A percentile compares a stretch with the other conserved stretches of the same genome.
These are phyloP conservation scores for Plasmodium malariae DNA, from an alignment of 169 alveolate species.

Conservation along the genomic window DNA sequence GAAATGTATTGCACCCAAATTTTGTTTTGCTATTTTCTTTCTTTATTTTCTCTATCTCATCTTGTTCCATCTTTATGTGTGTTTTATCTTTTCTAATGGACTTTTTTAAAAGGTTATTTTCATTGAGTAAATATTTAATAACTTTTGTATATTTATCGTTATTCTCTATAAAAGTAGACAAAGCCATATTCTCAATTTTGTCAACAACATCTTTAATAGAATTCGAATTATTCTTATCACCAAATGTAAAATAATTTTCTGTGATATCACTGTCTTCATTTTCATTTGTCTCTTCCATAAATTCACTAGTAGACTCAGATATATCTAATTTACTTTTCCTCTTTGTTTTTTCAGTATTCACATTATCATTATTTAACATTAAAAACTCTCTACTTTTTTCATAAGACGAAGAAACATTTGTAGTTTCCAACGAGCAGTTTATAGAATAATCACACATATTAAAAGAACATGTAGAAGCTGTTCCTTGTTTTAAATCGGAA, in stretches of 20 bases:
- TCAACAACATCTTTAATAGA: slow-evolving; percentile 38
- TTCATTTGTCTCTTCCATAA: slow-evolving; percentile 7
- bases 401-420: slow-evolving; percentile 45
- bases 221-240: slow-evolving; percentile 20
- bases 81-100: slow-evolving; percentile 34
- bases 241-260: not conserved
- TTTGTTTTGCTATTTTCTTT: not conserved
- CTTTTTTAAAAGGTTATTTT: slow-evolving; percentile 55
- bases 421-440: slow-evolving; percentile 47
- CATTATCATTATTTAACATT: not conserved
- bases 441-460: slow-evolving; percentile 53
- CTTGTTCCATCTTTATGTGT: slow-evolving; percentile 4
- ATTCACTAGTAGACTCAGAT: not conserved
- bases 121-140: slow-evolving; percentile 59
- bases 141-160: slow-evolving; percentile 62
- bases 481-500: slow-evolving; percentile 52
- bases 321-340: not conserved
- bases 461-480: slow-evolving; percentile 64
- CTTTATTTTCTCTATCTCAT: not conserved
- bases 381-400: slow-evolving; percentile 42
- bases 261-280: not conserved
- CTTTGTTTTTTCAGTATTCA: not conserved
- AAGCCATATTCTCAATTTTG: slow-evolving; percentile 62
- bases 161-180: slow-evolving; percentile 72
- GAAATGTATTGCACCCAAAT: slow-evolving; percentile 10